Base-by-base conservation (phyloP, 1,284 basidiomycete genomes). In the Pisolithus thermaeus region DNA sequence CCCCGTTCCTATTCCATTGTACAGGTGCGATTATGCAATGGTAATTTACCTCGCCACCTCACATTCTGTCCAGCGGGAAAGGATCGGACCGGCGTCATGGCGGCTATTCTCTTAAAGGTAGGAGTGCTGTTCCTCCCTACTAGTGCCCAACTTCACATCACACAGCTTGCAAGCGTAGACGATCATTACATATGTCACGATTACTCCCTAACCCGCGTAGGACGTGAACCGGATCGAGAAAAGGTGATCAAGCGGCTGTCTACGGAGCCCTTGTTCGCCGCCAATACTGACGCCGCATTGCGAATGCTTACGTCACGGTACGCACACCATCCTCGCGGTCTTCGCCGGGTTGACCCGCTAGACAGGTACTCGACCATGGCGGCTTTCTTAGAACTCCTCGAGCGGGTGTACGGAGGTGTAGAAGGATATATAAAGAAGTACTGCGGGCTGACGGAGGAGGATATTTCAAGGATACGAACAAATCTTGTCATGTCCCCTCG, bases 241-340 rank as follows among this genome's bases (percentile, higher is more conserved):
- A 79, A 75, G 71, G 79, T 90, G 36, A 78, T 89, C 72, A 65
- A 73, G 46, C 76, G 87, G 9, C 73, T 90, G 32, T 70, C 74
- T 7, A 81, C 81, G 58, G 83, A 87, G 51, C 84, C 86, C 0
- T 55, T 86, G 8, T 90, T 90, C 62, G 81, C 82, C 1, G 73
- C 79, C 4, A 84, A 88, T 56, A 79, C 75, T 43, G 79, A 86
- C 52, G 84, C 85, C 22, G 86, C 85, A 2, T 69, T 87, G 14
- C 88, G 86, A 57, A 87, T 90, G 86, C 78, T 90, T 44, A 79
- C 82, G 3, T 88, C 85, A 59, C 76, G 83, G 87, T 87, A 62
- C 52, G 74, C 58, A 16, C 36, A 46, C 49, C 41, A 8, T 32
- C 43, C 27, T 32, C 46, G 39, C n/a, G 18, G 2, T 18, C 9